Percentiles rank a stretch among this genome's conserved stretches.
These are phyloP conservation scores for Daldinia vernicosa DNA, from an alignment of 495 filamentous ascomycete genomes.

Conservation along the genomic window DNA sequence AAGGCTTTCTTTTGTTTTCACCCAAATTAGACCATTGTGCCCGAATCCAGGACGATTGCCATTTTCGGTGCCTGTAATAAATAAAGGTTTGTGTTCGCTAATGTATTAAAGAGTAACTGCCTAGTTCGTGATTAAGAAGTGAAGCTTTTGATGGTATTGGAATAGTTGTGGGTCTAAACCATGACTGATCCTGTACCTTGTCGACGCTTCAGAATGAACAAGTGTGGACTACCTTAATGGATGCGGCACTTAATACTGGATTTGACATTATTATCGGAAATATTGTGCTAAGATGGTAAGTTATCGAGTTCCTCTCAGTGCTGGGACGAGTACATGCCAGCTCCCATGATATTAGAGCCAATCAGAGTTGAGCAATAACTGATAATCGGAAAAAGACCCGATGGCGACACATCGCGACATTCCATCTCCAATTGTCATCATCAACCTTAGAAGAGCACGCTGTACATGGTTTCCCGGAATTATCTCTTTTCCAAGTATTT, in stretches of 20 bases:
- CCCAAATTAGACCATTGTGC: no score
- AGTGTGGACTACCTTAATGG: neutral
- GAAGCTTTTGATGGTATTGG: no score
- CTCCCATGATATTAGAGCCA: neutral
- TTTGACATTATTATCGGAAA: neutral
- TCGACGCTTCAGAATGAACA: neutral
- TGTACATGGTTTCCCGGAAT: neutral
- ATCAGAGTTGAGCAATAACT: constrained; percentile 15
- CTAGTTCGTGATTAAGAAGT: no score
- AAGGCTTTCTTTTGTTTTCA: no score
- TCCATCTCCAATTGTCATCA: constrained; percentile 36
- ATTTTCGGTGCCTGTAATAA: no score
- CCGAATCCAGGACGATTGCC: no score
- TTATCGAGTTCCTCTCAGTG: neutral
- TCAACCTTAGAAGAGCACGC: neutral
- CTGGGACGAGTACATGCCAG: constrained; percentile 1
- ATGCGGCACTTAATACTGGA: neutral
- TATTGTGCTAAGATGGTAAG: neutral
- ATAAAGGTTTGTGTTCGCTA: no score
- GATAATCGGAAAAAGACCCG: constrained; percentile 17
- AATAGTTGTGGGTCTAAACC: neutral
- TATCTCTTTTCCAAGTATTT: neutral
- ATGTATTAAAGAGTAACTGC: no score
- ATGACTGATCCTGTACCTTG: neutral
- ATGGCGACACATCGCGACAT: constrained; percentile 44